Base-by-base conservation (phyloP, 805 yeast species). In the Saccharomyces kudriavzevii region DNA sequence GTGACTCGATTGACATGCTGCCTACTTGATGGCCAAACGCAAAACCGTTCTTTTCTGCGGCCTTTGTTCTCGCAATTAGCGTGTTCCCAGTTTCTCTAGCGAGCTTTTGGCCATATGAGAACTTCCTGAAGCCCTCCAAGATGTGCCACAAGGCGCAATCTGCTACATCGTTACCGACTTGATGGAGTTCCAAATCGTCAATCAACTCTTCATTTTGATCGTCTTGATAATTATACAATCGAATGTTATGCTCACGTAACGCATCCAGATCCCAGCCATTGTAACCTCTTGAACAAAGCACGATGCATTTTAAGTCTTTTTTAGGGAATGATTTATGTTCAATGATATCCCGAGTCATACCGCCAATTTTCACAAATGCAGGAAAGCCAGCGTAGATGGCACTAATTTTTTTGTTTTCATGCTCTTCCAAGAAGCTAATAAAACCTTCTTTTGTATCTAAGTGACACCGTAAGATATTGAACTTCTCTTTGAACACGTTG, bases 121-220 rank as follows among this genome's bases (percentile, higher is more conserved):
- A 81, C 58, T 74, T 74, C 55, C 89, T 71, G 68, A 81, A 83
- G 2, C 80, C 73, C 48, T 77, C 77, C 55, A 83, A 63, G 1
- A 82, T 71, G 57, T 78, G 78, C 75, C 77, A 82, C 58, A 83
- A 65, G 1, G 78, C 86, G 56, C 81, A 73, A 58, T 84, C 88
- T 2, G 86, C 87, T 14, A 84, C 88, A 22, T 84, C 84, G 47
- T 77, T 81, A 2, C 84, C 79, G 0, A 82, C 82, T 65, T 80
- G 70, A 49, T 73, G 66, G 28, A 56, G 54, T 27, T 54, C 40
- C 27, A 58, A 56, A 6, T 31, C 47, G 5, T 50, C 29, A 1
- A 52, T 4, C 10, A 40, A 40, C 4, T 40, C 50, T 6, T 54
- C 61, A 5, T 50, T 40, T 2, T 53, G 50, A 26, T 56, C 58